Conservation (phyloP, 768 basidiomycete genomes). For the Xerocomellus intermedius region DNA sequence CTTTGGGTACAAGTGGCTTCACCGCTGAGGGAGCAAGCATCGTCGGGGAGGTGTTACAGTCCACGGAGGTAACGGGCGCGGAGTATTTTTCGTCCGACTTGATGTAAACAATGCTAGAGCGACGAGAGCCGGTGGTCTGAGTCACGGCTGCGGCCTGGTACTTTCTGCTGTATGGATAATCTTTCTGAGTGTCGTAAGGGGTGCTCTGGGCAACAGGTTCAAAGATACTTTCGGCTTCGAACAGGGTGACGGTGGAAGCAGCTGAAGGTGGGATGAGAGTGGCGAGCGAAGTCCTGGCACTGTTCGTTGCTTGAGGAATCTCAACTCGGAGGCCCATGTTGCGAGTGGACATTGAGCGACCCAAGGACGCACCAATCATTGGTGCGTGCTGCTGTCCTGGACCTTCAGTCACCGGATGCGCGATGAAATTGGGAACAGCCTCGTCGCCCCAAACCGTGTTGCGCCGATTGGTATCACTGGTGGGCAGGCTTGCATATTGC, state of each 20-base stretch:
- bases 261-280: constrained; percentile 50
- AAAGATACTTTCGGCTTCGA: constrained; percentile 39
- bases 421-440: constrained; percentile 31
- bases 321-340: constrained; percentile 49
- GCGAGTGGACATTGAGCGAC: constrained; percentile 42
- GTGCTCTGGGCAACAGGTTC: constrained; percentile 53
- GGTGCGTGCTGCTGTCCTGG: constrained; percentile 32
- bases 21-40: constrained; percentile 48
- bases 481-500: constrained; percentile 39
- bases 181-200: constrained; percentile 47
- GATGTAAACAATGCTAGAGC: constrained; percentile 65
- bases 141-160: constrained; percentile 20
- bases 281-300: constrained; percentile 51
- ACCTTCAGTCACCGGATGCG: constrained; percentile 36
- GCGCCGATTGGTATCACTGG: constrained; percentile 42
- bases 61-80: neutral
- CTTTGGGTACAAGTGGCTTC: constrained; percentile 53
- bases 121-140: constrained; percentile 32
- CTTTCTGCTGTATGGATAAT: constrained; percentile 13
- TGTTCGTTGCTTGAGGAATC: constrained; percentile 48
- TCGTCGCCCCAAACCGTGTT: constrained; percentile 51
- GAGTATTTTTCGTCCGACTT: constrained; percentile 49
- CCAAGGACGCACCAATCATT: constrained; percentile 19
- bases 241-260: constrained; percentile 60
- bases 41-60: constrained; percentile 17